phyloP scores from a whole-genome alignment of 176 grass and related monocot species.

The Puya raimondii region DNA sequence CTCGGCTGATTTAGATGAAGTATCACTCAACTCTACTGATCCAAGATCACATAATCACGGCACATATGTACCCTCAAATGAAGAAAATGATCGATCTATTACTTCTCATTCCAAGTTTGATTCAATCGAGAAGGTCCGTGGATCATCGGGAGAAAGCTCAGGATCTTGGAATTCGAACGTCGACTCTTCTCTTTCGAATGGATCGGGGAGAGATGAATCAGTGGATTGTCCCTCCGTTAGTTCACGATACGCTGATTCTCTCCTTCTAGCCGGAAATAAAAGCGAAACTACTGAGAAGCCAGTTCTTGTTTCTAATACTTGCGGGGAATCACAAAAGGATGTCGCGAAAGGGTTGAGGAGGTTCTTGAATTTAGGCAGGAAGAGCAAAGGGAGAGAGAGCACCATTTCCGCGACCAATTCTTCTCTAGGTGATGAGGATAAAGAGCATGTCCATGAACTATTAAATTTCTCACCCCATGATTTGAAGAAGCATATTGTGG shows the following conservation, averaged over 20 bases:
- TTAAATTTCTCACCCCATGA: not conserved
- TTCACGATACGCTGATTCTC: not conserved
- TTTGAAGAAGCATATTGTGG: not conserved
- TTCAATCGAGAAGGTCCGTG: not conserved
- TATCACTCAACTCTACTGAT: not conserved
- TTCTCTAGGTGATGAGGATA: conserved; percentile 1
- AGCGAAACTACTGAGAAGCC: conserved; percentile 34
- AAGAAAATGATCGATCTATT: not conserved
- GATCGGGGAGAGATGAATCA: not conserved
- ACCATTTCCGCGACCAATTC: not conserved
- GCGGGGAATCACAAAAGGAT: conserved; percentile 32
- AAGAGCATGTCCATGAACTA: conserved; percentile 5
- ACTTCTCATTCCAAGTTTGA: not conserved
- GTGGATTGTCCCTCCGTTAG: not conserved
- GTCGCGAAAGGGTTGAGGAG: conserved; percentile 39
- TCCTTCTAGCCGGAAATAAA: conserved; percentile 24
- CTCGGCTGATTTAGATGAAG: not conserved
- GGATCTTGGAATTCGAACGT: not conserved
- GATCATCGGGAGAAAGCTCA: not conserved
- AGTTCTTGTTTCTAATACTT: conserved; percentile 6
- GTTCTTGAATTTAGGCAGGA: conserved; percentile 48
- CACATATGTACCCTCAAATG: too few species aligned
- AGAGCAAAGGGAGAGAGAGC: conserved; percentile 9
- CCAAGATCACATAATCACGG: not conserved
- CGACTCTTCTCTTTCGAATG: not conserved